phyloP scores from a whole-genome alignment of 129 eudicot species.

The Glebionis coronaria region DNA sequence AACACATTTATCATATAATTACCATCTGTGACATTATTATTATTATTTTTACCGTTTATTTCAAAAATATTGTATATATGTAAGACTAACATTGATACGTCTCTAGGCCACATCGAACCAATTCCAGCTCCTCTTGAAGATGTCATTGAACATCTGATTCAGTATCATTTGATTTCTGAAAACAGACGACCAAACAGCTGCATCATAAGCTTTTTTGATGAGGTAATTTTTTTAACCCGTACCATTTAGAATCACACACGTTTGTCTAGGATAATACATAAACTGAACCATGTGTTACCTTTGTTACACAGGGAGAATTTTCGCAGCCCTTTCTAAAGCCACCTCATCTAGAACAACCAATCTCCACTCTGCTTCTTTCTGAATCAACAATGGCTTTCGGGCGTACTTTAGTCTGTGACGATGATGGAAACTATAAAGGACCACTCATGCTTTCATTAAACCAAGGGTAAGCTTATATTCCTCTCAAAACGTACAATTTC shows the following conservation, averaged over 20 bases:
- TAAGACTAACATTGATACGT: neutral
- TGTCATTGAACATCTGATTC: slow-evolving; percentile 72
- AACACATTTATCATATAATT: too few species aligned
- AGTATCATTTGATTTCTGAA: slow-evolving; percentile 82
- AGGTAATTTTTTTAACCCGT: slow-evolving; percentile 42
- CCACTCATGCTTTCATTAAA: slow-evolving; percentile 79
- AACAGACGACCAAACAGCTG: slow-evolving; percentile 90
- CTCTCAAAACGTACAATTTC: neutral
- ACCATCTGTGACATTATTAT: too few species aligned
- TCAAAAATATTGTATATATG: too few species aligned
- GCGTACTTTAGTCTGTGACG: slow-evolving; percentile 66
- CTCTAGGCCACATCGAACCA: slow-evolving; percentile 73
- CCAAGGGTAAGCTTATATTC: slow-evolving; percentile 64
- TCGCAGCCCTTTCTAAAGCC: slow-evolving; percentile 96
- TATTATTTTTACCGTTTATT: too few species aligned
- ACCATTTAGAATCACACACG: neutral
- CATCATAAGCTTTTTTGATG: slow-evolving; percentile 91
- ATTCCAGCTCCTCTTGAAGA: slow-evolving; percentile 85
- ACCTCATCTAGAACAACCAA: slow-evolving; percentile 95
- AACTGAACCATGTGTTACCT: neutral
- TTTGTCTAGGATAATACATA: neutral
- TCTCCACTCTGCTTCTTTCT: slow-evolving; percentile 76
- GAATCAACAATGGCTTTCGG: slow-evolving; percentile 96
- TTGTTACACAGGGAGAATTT: slow-evolving; percentile 62
- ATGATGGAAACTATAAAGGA: slow-evolving; percentile 89